These are phyloP conservation scores for Davidsoniella australis DNA, from an alignment of 2,329 filamentous ascomycete species.

Conservation along the genomic window DNA sequence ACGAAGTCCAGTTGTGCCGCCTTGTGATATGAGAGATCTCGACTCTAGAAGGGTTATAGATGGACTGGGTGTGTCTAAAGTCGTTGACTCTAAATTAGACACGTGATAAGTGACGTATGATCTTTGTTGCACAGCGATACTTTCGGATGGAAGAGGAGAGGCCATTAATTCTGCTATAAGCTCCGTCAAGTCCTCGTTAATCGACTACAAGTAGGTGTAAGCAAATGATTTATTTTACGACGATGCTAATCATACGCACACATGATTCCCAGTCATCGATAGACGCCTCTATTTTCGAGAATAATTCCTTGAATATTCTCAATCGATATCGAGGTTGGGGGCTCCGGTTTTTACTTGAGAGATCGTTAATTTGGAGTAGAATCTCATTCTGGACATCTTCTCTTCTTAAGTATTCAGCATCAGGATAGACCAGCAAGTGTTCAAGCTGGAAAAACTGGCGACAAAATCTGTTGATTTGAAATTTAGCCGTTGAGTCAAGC, in stretches of 20 bases:
- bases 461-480: conserved; percentile 33
- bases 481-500: not conserved
- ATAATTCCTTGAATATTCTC: conserved; percentile 55
- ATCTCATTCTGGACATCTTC: conserved; percentile 37
- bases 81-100: conserved; percentile 17
- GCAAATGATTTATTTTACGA: not conserved
- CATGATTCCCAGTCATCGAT: conserved; percentile 73
- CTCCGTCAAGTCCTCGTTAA: conserved; percentile 65
- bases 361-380: not conserved
- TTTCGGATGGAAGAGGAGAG: conserved; percentile 45
- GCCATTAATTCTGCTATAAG: conserved; percentile 48
- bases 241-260: conserved; percentile 38
- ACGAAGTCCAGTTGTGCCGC: conserved; percentile 57
- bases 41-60: conserved; percentile 51
- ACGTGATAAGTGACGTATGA: conserved; percentile 57
- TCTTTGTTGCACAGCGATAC: conserved; percentile 50
- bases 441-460: conserved; percentile 70
- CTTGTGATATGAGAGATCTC: conserved; percentile 48
- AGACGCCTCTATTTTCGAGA: conserved; percentile 51
- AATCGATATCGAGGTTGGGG: conserved; percentile 55
- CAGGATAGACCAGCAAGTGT: conserved; percentile 45
- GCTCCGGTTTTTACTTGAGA: not conserved
- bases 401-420: conserved; percentile 37
- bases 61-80: not conserved
- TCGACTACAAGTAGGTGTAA: conserved; percentile 38